These are phyloP conservation scores for Chimonanthus salicifolius DNA, from an alignment of 164 flowering plant species.

Conservation along the genomic window DNA sequence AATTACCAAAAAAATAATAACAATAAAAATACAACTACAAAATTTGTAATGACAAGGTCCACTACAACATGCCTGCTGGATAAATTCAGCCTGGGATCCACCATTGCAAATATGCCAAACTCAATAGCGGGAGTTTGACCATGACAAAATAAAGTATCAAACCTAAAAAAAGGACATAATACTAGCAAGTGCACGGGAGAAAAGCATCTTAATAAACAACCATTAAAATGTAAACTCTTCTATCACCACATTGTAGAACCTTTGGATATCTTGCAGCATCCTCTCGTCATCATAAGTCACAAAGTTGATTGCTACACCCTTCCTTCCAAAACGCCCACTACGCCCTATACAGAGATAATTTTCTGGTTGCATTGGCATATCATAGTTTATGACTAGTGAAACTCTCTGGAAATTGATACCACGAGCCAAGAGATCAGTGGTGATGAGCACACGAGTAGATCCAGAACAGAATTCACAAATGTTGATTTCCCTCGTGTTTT, in stretches of 20 bases:
- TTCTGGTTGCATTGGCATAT: conserved; percentile 84
- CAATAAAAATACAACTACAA: background rate
- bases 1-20: background rate
- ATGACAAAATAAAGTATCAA: background rate
- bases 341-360: conserved; percentile 88
- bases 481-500: conserved; percentile 88
- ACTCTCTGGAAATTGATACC: conserved; percentile 98
- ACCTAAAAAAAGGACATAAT: background rate
- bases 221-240: conserved; percentile 60
- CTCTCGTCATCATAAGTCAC: conserved; percentile 72
- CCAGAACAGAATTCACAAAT: conserved; percentile 76
- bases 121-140: background rate
- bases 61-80: background rate
- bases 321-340: conserved; percentile 82
- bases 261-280: conserved; percentile 76
- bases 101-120: background rate
- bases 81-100: background rate
- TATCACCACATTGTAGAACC: conserved; percentile 64
- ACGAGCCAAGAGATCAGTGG: conserved; percentile 97
- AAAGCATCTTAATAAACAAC: background rate
- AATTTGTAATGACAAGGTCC: background rate
- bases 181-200: background rate
- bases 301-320: conserved; percentile 85
- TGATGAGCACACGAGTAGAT: conserved; percentile 82
- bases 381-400: conserved; percentile 78